These are phyloP conservation scores for Ceratocystis albifundus DNA, from an alignment of 2,329 filamentous ascomycete species.

Conservation along the genomic window DNA sequence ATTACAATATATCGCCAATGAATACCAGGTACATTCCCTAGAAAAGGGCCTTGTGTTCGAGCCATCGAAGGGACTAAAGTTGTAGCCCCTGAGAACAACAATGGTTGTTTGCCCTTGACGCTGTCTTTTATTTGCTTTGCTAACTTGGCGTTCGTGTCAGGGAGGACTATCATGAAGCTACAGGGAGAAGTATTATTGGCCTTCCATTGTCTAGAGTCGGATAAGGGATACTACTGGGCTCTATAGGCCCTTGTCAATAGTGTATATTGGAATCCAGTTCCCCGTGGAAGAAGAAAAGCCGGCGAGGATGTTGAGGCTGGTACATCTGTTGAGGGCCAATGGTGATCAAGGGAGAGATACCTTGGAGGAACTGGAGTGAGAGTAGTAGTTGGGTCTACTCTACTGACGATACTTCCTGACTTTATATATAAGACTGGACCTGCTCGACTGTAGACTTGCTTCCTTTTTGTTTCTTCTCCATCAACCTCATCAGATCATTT, in stretches of 20 bases:
- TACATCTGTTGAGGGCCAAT: background rate
- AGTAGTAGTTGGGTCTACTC: background rate
- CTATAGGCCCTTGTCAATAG: background rate
- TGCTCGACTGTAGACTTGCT: background rate
- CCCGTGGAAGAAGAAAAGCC: background rate
- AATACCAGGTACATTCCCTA: background rate
- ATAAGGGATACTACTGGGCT: background rate
- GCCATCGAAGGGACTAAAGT: background rate
- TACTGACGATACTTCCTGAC: background rate
- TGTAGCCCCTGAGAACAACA: background rate
- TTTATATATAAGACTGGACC: background rate
- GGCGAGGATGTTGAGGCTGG: background rate
- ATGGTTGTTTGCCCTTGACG: background rate
- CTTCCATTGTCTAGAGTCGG: constrained; percentile 1
- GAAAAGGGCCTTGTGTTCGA: background rate
- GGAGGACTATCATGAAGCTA: background rate
- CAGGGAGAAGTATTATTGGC: constrained; percentile 5
- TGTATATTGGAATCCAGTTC: background rate
- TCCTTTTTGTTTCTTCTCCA: constrained; percentile 2
- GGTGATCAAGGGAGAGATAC: background rate
- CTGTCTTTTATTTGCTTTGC: background rate
- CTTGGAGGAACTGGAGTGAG: background rate
- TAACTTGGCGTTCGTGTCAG: background rate
- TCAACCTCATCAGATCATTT: constrained; percentile 2
- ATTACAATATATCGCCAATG: background rate